Base-by-base conservation (phyloP, 306 rosid species). In the Pyrus bretschneideri region DNA sequence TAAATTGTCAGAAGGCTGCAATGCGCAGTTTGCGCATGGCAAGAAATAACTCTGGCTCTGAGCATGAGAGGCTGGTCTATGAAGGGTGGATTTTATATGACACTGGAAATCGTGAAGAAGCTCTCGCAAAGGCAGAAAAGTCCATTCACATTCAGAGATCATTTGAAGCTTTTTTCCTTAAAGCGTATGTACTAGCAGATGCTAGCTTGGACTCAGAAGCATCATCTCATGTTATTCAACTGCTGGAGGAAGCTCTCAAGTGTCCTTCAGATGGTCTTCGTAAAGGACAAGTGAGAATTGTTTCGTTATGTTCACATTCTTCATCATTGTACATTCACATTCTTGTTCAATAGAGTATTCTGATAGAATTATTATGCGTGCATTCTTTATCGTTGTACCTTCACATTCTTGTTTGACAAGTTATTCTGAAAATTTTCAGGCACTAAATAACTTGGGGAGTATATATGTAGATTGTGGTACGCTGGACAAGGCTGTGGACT, bases 21-120 rank as follows among this genome's bases (percentile, higher is more conserved):
- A 87, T 93, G 90, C 81, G 65, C 64, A 85, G 96, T 82, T 82
- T 93, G 82, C 82, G 96, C 76, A 42, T 85, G 84, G 96, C 98
- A 21, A 85, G 93, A 85, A 93, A 90, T 72, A 93, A 89, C 80
- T 81, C 89, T 57, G 81, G 78, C 69, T 90, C 90, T 64, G 69
- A 82, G 72, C 88, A 90, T 80, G 98, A 93, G 81, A 93, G 84
- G 80, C 88, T 93, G 46, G 86, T 90, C 46, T 93, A 93, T 80
- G 94, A 93, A 86, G 98, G 98, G 72, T 93, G 98, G 98, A 89
- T 93, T 78, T 88, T 90, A 55, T 93, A 90, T 61, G 97, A 93
- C 71, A 90, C 89, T 2, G 96, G 97, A 27, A 81, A 86, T 70
- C 86, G 91, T 1, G 90, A 89, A 75, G 93, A 90, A 79, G 94